Evolutionary conservation across 331 rosid species (phyloP), one percentile per base, ranked within the genome.

Genomic region (Malus hybrid): DNA sequence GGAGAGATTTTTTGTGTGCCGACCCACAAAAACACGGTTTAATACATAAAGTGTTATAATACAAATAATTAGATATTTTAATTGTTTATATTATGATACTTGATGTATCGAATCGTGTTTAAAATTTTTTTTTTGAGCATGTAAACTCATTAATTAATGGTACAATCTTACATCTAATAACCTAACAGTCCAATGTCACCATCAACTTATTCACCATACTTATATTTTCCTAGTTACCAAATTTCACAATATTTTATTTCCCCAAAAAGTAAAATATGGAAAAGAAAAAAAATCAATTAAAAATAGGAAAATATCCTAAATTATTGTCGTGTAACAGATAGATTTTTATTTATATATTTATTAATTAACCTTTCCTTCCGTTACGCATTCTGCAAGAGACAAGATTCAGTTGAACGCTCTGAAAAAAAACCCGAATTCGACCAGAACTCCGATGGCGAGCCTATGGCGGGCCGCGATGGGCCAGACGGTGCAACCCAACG

Each of bases 401-500:
- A 11, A 5, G 66, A 28, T 10, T 70, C 32, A 5, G 39, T 20
- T 14, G 66, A 7, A 20, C 30, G n/a, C 52, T 33, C 75, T n/a
- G 55, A 9, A 30, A 13, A 13, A 26, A 14, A 61, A 24, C 18
- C 65, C 65, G 65, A 12, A 2, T 8, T 18, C 18, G 19, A 61
- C 19, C 66, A 10, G 6, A 15, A 8, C 68, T 61, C 58, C 29
- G 36, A 82, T 82, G 85, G 79, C 56, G 58, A 82, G 72, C 42
- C 79, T 82, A n/a, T 82, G 82, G 85, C 79, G 76, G 56, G 82
- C 73, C 19, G 85, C 78, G 74, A 77, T 74, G 53, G 83, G 87
- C 74, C 85, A 71, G 71, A 71, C 65, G 12, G 78, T 55, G 29
- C 62, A 77, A 44, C 65, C 83, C 61, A 70, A 73, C 10, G 79